Conservation (phyloP, 495 filamentous ascomycete species). For the Penicillium samsonianum region DNA sequence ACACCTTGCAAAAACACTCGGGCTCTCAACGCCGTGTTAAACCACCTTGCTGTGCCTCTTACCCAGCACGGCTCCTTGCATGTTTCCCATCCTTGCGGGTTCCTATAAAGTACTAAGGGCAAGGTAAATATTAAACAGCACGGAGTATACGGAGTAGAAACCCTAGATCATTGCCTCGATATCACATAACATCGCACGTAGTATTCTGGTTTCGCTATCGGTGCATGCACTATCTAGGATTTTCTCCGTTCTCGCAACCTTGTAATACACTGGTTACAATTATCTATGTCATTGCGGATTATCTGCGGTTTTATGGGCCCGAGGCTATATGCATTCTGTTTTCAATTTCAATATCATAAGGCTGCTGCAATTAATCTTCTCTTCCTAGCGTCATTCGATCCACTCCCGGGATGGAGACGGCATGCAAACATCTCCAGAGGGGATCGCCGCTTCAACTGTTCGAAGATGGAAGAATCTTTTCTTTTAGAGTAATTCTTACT, state of each 20-base stretch:
- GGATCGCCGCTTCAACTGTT: slow-evolving; percentile 1
- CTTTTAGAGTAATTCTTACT: not conserved
- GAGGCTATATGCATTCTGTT: slow-evolving; percentile 3
- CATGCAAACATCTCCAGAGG: not conserved
- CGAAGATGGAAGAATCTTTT: slow-evolving; percentile 3
- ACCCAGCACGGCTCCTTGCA: slow-evolving; percentile 31
- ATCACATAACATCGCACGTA: not conserved
- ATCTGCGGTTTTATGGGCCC: not conserved
- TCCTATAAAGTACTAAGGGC: not conserved
- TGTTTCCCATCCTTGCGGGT: slow-evolving; percentile 24
- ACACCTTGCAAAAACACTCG: slow-evolving; percentile 3
- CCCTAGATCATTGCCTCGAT: not conserved
- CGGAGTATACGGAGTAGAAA: too few species aligned
- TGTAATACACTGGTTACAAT: not conserved
- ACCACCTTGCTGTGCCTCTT: slow-evolving; percentile 13
- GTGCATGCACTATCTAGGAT: not conserved
- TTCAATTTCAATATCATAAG: slow-evolving; percentile 2
- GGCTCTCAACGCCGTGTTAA: slow-evolving; percentile 14
- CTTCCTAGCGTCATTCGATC: slow-evolving; percentile 12
- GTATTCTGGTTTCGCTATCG: not conserved
- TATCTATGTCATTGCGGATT: slow-evolving; percentile 6
- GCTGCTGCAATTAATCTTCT: slow-evolving; percentile 8
- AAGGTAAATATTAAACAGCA: not conserved
- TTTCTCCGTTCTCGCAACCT: slow-evolving; percentile 1
- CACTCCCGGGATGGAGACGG: slow-evolving; percentile 6